Percentiles rank a stretch among this genome's conserved stretches.
Conservation (phyloP, 2,329 filamentous ascomycete genomes). For the Trichophyton schoenleinii region DNA sequence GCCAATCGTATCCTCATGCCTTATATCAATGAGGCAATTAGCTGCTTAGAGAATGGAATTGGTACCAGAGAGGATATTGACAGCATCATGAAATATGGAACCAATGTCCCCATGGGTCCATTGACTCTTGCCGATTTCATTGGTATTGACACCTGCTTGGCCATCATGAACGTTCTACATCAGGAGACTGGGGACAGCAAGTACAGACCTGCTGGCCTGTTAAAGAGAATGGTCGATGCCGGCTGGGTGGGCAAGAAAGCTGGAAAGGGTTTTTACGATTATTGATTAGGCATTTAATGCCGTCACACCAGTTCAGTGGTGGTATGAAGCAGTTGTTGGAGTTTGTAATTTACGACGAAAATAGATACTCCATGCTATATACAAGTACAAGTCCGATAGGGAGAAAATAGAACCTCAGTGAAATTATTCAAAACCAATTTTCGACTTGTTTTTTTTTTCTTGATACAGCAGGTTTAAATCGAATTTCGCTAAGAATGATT, state of each 20-base stretch:
- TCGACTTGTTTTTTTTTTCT: not conserved
- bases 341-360: not conserved
- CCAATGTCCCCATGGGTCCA: slow-evolving; percentile 96
- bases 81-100: slow-evolving; percentile 97
- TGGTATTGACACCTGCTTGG: slow-evolving; percentile 85
- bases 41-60: slow-evolving; percentile 87
- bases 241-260: slow-evolving; percentile 97
- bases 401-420: not conserved
- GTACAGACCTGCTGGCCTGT: slow-evolving; percentile 75
- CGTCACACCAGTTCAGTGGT: not conserved
- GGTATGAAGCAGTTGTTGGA: not conserved
- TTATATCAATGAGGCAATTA: slow-evolving; percentile 96
- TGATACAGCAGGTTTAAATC: not conserved
- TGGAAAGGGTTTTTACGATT: slow-evolving; percentile 80
- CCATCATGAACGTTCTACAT: slow-evolving; percentile 94
- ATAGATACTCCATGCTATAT: not conserved
- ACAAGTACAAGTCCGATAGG: not conserved
- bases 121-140: slow-evolving; percentile 93
- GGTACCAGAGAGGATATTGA: slow-evolving; percentile 87
- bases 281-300: slow-evolving; percentile 4
- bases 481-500: too few relatives aligned
- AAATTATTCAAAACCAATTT: not conserved
- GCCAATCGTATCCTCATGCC: slow-evolving; percentile 97
- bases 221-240: slow-evolving; percentile 93
- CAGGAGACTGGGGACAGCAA: slow-evolving; percentile 89